phyloP scores from a whole-genome alignment of 805 yeast species.

The Starmerella riodocensis region DNA sequence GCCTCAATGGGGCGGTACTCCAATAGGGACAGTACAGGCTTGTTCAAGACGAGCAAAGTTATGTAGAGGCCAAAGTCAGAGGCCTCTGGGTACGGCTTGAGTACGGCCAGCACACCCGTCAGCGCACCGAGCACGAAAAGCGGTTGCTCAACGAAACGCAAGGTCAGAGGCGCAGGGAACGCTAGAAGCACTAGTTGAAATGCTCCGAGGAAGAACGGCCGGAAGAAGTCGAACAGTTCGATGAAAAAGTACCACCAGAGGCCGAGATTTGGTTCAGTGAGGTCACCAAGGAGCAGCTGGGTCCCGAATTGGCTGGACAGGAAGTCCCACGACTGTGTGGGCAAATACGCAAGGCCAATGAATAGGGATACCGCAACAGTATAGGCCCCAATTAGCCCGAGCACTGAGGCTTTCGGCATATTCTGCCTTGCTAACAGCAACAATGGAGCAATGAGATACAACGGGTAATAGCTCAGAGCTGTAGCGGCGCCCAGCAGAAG shows the following conservation, averaged over 20 bases:
- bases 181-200: constrained; percentile 63
- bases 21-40: constrained; percentile 32
- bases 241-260: constrained; percentile 98
- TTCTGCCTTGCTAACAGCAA: too few relatives aligned
- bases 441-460: constrained; percentile 42
- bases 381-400: constrained; percentile 23
- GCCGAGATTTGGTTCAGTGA: constrained; percentile 73
- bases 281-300: constrained; percentile 45
- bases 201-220: constrained; percentile 66
- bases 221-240: constrained; percentile 84
- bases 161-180: constrained; percentile 59
- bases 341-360: constrained; percentile 21
- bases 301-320: constrained; percentile 43
- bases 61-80: constrained; percentile 57
- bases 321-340: constrained; percentile 30
- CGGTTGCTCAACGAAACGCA: constrained; percentile 49
- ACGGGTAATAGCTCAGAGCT: constrained; percentile 50
- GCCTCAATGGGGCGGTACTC: constrained; percentile 38
- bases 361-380: constrained; percentile 14
- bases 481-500: constrained; percentile 47
- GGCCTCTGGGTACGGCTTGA: constrained; percentile 75
- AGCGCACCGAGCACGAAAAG: constrained; percentile 41
- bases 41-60: constrained; percentile 36
- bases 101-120: constrained; percentile 44
- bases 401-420: too few relatives aligned